Conservation (phyloP, 2,329 filamentous ascomycete genomes). For the Colletotrichum sojae region DNA sequence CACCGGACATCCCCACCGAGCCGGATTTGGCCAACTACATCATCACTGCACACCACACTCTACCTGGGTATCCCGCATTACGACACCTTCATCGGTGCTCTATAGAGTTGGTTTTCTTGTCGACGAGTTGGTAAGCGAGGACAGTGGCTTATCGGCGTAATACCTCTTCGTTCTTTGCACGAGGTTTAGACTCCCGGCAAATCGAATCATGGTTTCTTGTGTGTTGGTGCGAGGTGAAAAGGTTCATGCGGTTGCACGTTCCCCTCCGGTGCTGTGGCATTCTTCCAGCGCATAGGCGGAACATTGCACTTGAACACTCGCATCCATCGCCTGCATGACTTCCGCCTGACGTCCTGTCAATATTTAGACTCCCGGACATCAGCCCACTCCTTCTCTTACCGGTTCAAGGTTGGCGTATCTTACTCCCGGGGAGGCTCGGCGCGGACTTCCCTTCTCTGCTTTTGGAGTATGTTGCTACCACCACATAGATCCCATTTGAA, state of each 20-base stretch:
- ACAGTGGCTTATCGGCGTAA: no score
- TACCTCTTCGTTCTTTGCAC: no score
- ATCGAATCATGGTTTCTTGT: not conserved
- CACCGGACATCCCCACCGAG: no score
- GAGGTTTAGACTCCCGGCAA: not conserved
- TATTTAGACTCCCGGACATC: not conserved
- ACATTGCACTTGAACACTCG: not conserved
- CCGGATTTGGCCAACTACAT: no score
- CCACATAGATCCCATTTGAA: constrained; percentile 7
- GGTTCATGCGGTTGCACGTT: not conserved
- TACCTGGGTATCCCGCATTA: no score
- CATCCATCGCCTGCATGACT: not conserved
- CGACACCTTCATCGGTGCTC: no score
- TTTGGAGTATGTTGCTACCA: not conserved
- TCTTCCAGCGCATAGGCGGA: constrained; percentile 9
- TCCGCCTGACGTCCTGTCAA: constrained; percentile 6
- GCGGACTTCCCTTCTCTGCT: not conserved
- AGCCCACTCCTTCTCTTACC: not conserved
- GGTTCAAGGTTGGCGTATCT: not conserved
- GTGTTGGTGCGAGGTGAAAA: constrained; percentile 5
- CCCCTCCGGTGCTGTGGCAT: not conserved
- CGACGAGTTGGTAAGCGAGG: no score
- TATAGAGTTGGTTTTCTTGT: no score
- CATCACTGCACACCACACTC: no score
- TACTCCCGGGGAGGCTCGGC: not conserved